These are phyloP conservation scores for Eutrema yunnanense DNA, from an alignment of 345 rosid species.

Conservation along the genomic window DNA sequence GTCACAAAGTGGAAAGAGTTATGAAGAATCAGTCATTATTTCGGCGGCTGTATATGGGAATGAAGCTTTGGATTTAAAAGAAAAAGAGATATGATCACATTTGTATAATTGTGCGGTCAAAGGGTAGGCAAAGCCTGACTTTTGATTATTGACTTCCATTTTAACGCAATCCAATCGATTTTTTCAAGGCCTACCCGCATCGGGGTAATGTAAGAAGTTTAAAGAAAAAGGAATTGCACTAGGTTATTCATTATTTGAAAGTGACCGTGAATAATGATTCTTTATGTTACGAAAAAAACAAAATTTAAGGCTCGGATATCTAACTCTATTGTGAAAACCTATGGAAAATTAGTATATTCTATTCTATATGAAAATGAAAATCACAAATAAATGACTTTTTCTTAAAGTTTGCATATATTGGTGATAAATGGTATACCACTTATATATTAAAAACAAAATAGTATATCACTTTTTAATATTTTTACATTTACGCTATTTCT, in stretches of 20 bases:
- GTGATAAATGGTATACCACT: too few relatives aligned
- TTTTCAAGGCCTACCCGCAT: constrained; percentile 22
- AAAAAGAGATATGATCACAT: constrained; percentile 21
- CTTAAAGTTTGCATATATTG: too few relatives aligned
- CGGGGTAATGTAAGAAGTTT: constrained; percentile 9
- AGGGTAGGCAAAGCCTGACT: constrained; percentile 30
- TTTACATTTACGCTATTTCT: too few relatives aligned
- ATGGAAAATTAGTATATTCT: background rate
- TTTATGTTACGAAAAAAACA: constrained; percentile 3
- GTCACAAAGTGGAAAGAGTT: constrained; percentile 5
- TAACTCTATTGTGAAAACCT: background rate
- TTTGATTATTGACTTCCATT: constrained; percentile 25
- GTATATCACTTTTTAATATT: too few relatives aligned
- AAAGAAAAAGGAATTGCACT: constrained; percentile 18
- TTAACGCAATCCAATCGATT: constrained; percentile 15
- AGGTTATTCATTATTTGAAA: constrained; percentile 16
- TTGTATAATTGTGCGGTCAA: constrained; percentile 25
- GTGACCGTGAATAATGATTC: constrained; percentile 15
- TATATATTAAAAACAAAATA: too few relatives aligned
- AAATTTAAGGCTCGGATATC: background rate
- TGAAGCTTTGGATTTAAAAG: constrained; percentile 1
- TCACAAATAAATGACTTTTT: too few relatives aligned
- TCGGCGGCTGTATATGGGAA: constrained; percentile 22
- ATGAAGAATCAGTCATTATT: constrained; percentile 9
- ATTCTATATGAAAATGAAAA: too few relatives aligned